Evolutionary conservation across 1,139 yeast species (phyloP).

Genomic region (Taiozyma onychis): DNA sequence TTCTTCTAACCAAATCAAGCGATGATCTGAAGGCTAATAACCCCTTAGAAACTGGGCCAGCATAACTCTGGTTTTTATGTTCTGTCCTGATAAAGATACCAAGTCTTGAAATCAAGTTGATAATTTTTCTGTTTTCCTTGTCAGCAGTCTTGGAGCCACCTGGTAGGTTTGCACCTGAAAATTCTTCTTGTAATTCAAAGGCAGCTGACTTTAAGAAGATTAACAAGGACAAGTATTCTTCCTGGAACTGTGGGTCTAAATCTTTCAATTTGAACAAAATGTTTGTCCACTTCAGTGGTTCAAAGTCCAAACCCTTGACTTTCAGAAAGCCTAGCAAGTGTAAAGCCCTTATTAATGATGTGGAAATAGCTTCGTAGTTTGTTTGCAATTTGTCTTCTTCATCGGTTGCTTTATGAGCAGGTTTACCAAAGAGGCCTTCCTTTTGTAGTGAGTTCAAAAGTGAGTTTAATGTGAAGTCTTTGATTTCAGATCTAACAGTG

Average conservation of each 20-base stretch:
- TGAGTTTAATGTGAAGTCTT: conserved; percentile 22
- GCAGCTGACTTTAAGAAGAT: conserved; percentile 38
- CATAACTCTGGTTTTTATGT: conserved; percentile 53
- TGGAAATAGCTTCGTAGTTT: conserved; percentile 51
- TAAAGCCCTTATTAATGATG: conserved; percentile 54
- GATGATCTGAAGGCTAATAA: conserved; percentile 65
- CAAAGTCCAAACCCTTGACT: conserved; percentile 29
- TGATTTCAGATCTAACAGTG: conserved; percentile 27
- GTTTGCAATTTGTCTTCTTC: conserved; percentile 30
- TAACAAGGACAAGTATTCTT: conserved; percentile 40
- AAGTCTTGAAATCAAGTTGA: conserved; percentile 51
- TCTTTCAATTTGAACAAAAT: conserved; percentile 33
- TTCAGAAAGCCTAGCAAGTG: conserved; percentile 50
- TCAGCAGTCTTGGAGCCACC: conserved; percentile 30
- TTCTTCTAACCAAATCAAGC: conserved; percentile 45
- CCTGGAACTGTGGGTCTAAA: conserved; percentile 26
- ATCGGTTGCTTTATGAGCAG: conserved; percentile 28
- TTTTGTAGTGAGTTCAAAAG: conserved; percentile 23
- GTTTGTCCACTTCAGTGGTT: conserved; percentile 53
- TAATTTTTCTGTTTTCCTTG: conserved; percentile 29
- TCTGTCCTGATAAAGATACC: conserved; percentile 50
- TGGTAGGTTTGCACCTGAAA: conserved; percentile 26
- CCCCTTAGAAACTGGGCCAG: conserved; percentile 66
- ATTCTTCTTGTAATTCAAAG: conserved; percentile 31
- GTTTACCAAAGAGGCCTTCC: conserved; percentile 31